These are phyloP conservation scores for Triticum urartu DNA, from an alignment of 176 grass and related monocot species.

Conservation along the genomic window DNA sequence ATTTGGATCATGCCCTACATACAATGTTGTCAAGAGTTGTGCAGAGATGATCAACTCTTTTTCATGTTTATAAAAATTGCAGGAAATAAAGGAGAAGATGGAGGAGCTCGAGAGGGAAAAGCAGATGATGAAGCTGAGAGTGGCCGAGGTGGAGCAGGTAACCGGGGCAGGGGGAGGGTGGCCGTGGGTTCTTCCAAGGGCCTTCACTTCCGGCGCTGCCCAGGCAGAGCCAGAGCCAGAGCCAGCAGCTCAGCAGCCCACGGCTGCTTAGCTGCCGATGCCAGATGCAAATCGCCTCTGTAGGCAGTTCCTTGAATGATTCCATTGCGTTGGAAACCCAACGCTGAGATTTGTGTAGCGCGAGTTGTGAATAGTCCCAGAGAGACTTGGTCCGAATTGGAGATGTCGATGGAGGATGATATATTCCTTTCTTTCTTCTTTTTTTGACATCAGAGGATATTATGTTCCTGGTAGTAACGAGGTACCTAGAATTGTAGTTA, in stretches of 20 bases:
- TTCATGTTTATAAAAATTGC: constrained; percentile 12
- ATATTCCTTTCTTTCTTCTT: neutral
- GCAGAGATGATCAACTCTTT: neutral
- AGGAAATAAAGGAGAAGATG: constrained; percentile 65
- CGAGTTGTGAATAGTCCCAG: constrained; percentile 6
- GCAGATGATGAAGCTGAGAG: constrained; percentile 48
- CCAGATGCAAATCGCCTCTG: neutral
- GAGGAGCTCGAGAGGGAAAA: constrained; percentile 58
- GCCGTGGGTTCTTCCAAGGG: constrained; percentile 22
- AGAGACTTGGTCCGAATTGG: neutral
- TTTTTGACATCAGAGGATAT: too few species aligned
- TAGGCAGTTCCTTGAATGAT: constrained; percentile 14
- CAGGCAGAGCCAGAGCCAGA: constrained; percentile 20
- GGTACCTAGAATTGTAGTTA: neutral
- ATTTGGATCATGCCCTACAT: neutral
- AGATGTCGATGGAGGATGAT: neutral
- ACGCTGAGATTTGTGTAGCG: neutral
- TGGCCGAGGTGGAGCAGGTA: constrained; percentile 61
- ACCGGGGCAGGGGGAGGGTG: neutral
- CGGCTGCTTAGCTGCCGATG: constrained; percentile 26
- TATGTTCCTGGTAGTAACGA: neutral
- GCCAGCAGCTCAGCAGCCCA: constrained; percentile 8
- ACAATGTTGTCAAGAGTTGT: neutral
- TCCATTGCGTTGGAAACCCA: neutral
- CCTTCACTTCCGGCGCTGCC: constrained; percentile 30